Evolutionary conservation across 495 filamentous ascomycete species (phyloP).

Genomic region (Emericellopsis terricola): DNA sequence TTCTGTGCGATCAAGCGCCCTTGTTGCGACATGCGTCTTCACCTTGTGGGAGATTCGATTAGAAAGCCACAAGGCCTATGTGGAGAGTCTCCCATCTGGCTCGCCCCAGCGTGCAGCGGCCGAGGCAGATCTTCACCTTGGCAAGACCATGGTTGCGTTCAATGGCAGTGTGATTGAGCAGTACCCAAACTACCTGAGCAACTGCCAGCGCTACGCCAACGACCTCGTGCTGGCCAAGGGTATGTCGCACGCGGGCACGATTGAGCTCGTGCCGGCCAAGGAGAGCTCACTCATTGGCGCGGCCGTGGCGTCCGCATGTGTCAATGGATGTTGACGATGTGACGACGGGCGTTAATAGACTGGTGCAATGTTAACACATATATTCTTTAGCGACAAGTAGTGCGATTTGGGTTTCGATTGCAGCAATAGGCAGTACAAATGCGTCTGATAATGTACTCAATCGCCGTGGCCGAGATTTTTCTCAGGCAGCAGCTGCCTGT

Average conservation of each 20-base stretch:
- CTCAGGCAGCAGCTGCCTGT: no score
- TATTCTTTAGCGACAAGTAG: no score
- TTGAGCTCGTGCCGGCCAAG: constrained; percentile 34
- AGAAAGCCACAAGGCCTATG: constrained; percentile 18
- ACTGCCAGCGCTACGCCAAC: constrained; percentile 33
- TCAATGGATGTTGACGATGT: no score
- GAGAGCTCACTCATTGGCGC: constrained; percentile 47
- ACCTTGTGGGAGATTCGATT: constrained; percentile 40
- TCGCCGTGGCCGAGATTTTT: no score
- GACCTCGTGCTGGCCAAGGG: constrained; percentile 15
- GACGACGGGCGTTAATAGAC: no score
- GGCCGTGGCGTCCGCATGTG: constrained; percentile 37
- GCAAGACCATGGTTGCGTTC: constrained; percentile 33
- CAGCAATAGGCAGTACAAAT: no score
- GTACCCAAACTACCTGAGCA: constrained; percentile 36
- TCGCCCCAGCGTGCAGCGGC: constrained; percentile 9
- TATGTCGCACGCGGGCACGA: constrained; percentile 12
- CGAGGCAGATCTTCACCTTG: constrained; percentile 8
- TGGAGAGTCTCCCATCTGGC: not conserved
- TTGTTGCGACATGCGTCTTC: constrained; percentile 42
- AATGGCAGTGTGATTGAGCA: constrained; percentile 48
- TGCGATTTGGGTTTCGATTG: no score
- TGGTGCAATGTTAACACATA: no score
- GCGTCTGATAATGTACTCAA: no score
- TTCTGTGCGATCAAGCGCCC: constrained; percentile 40